A percentile compares a stretch with the other conserved stretches of the same genome.
Conservation (phyloP, 164 flowering plant genomes). For the Litsea cubeba region DNA sequence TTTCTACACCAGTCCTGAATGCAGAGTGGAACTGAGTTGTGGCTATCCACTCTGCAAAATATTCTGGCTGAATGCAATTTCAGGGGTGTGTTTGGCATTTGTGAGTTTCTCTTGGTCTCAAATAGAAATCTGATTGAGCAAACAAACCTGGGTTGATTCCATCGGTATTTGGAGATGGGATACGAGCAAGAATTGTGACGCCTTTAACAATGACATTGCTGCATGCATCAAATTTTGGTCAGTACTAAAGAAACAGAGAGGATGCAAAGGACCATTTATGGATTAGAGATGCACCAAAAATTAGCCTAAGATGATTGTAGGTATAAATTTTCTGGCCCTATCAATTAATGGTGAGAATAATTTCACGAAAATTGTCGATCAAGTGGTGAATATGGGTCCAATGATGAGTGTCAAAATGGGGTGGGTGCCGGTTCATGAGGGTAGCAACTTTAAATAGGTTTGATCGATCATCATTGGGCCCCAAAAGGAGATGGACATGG, state of each 20-base stretch:
- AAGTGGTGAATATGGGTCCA: too few species aligned
- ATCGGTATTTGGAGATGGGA: slow-evolving; percentile 70
- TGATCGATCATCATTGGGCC: too few species aligned
- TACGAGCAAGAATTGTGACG: slow-evolving; percentile 55
- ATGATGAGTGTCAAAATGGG: too few species aligned
- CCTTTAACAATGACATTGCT: slow-evolving; percentile 36
- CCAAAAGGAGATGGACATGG: too few species aligned
- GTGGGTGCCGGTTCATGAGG: not conserved
- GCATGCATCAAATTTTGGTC: slow-evolving; percentile 4
- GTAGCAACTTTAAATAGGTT: not conserved
- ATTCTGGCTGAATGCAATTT: not conserved
- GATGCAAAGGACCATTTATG: too few species aligned
- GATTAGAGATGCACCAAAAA: too few species aligned
- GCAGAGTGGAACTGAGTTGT: not conserved
- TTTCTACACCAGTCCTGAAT: not conserved
- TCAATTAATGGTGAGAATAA: too few species aligned
- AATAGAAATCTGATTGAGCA: not conserved
- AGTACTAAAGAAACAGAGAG: not conserved
- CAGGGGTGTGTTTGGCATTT: too few species aligned
- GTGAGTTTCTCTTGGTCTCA: not conserved
- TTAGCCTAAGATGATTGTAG: too few species aligned
- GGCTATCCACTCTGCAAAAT: not conserved
- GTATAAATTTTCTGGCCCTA: too few species aligned
- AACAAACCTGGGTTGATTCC: slow-evolving; percentile 70
- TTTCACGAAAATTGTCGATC: too few species aligned